A percentile compares a stretch with the other conserved stretches of the same genome.
These are phyloP conservation scores for Saitozyma podzolica DNA, from an alignment of 768 basidiomycete genomes.

Conservation along the genomic window DNA sequence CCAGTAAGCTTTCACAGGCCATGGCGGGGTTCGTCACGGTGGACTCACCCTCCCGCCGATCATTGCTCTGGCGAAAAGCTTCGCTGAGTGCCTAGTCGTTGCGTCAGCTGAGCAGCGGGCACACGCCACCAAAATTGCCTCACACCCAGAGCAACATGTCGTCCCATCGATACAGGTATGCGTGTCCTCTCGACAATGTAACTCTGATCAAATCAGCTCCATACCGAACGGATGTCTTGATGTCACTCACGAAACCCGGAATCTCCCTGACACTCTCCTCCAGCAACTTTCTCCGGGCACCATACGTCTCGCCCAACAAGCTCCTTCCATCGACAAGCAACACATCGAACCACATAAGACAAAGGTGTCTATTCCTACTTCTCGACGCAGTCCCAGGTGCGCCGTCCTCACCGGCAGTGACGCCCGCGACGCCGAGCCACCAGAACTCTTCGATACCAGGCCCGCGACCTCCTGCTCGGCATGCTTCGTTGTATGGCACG, in stretches of 20 bases:
- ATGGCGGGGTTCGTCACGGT: not conserved
- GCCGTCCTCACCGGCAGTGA: conserved; percentile 11
- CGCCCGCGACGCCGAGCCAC: conserved; percentile 44
- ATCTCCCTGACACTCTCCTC: conserved; percentile 61
- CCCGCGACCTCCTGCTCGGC: conserved; percentile 41
- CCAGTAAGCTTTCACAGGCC: not conserved
- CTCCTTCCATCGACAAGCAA: conserved; percentile 67
- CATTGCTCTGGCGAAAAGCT: not conserved
- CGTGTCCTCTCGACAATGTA: not conserved
- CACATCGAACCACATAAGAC: conserved; percentile 84
- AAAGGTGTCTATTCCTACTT: conserved; percentile 60
- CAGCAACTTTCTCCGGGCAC: conserved; percentile 63
- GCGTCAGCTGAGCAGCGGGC: no score
- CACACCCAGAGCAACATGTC: no score
- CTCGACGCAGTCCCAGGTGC: not conserved
- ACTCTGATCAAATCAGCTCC: not conserved
- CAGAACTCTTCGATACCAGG: conserved; percentile 68
- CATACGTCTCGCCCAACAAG: conserved; percentile 63
- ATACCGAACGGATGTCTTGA: not conserved
- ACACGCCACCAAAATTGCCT: no score
- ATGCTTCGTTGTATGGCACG: conserved; percentile 71
- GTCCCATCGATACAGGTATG: no score
- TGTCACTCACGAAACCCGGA: conserved; percentile 59
- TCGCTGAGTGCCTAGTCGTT: conserved; percentile 6
- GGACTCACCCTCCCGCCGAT: not conserved